Base-by-base conservation (phyloP, 352 stramenopile species). In the Phytophthora tentaculata region DNA sequence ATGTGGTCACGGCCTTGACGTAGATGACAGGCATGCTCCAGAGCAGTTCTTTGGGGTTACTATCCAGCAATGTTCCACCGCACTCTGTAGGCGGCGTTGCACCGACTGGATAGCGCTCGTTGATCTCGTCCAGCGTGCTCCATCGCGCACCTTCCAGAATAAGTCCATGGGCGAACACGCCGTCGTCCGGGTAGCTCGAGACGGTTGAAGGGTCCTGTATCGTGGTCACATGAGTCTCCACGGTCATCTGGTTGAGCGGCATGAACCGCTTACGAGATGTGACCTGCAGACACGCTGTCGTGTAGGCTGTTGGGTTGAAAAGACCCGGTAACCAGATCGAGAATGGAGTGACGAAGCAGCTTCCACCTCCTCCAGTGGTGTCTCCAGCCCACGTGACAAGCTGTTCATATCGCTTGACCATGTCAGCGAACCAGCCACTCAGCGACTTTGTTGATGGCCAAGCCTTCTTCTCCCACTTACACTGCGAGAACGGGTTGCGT, bases 141-240 rank as follows among this genome's bases (percentile, higher is more conserved):
- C 92, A 99, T 12, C 97, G 83, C 23, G 97, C 96, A 39, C 97
- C 97, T 77, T 99, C 97, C 20, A 99, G 94, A 75, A 97, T 99
- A 7, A 99, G 76, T 2, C 97, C 97, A 67, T 99, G 92, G 49
- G 97, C 89, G 61, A 98, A 99, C 4, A 97, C 94, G 26, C 97
- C 97, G 67, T 98, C 93, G 56, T 96, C 84, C 1, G 88, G 88
- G 70, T 96, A 92, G 67, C 81, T 81, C 10, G 82, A 88, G 14
- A 96, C 81, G 32, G 91, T 83, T n/a, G 81, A 86, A 17, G 79
- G 60, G 67, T 98, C 88, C 54, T 92, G 89, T 61, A 98, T 97
- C 43, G 84, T 98, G n/a, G 91, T 98, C 47, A 98, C 87, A 67
- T 99, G 95, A 22, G 96, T 98, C 77, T 98, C 96, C 49, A 97